These are phyloP conservation scores for Saksenaea vasiformis DNA, from an alignment of 371 early-diverging fungal species.

Conservation along the genomic window DNA sequence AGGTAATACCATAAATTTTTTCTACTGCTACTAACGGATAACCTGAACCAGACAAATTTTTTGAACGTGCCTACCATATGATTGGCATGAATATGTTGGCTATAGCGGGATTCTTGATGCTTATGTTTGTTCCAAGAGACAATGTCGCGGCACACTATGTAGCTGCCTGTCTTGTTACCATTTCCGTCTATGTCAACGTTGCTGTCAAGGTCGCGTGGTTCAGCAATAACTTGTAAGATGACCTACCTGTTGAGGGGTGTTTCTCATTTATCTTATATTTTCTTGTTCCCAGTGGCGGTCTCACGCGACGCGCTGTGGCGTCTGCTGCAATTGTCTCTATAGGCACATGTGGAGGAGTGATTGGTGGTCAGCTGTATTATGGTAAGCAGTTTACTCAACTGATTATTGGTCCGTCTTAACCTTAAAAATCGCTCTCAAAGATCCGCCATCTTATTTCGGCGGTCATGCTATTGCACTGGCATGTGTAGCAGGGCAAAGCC, in stretches of 20 bases:
- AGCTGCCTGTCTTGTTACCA: constrained; percentile 29
- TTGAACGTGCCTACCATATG: constrained; percentile 40
- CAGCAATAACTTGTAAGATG: constrained; percentile 39
- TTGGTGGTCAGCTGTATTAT: constrained; percentile 43
- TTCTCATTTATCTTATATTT: background rate
- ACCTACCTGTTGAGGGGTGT: too few species aligned
- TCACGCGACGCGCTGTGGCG: constrained; percentile 44
- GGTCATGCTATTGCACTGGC: constrained; percentile 23
- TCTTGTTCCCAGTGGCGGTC: constrained; percentile 24
- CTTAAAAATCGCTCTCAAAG: background rate
- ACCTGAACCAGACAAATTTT: constrained; percentile 16
- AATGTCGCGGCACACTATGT: constrained; percentile 23
- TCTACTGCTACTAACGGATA: too few species aligned
- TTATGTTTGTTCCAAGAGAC: constrained; percentile 25
- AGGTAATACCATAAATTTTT: constrained; percentile 13
- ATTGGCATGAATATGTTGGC: constrained; percentile 27
- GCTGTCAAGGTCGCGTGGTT: constrained; percentile 46
- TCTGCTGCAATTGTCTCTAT: constrained; percentile 40
- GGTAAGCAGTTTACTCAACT: constrained; percentile 9
- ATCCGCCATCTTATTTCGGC: constrained; percentile 9
- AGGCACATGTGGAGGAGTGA: constrained; percentile 41
- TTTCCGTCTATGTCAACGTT: constrained; percentile 37
- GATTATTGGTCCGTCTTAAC: background rate
- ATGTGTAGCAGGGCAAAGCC: constrained; percentile 27
- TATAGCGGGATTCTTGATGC: constrained; percentile 33